A percentile compares a stretch with the other conserved stretches of the same genome.
These are phyloP conservation scores for Talaromyces islandicus DNA, from an alignment of 2,329 filamentous ascomycete genomes.

Conservation along the genomic window DNA sequence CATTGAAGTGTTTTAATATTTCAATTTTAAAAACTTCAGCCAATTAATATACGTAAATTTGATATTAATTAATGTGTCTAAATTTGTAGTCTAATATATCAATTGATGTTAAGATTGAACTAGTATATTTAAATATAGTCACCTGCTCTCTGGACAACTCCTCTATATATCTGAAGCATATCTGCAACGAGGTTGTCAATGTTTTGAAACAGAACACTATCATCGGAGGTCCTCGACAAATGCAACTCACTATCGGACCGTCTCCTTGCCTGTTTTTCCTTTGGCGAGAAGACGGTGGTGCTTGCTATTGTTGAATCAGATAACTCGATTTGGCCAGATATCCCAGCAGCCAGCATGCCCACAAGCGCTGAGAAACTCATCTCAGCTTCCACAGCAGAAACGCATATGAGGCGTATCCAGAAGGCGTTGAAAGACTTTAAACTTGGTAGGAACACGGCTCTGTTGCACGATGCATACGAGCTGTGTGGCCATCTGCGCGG, in stretches of 20 bases:
- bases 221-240: not conserved
- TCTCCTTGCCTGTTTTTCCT: not conserved
- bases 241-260: not conserved
- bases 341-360: not conserved
- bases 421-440: conserved; percentile 9
- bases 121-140: not conserved
- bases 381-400: conserved; percentile 3
- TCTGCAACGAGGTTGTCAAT: not conserved
- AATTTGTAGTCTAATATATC: not conserved
- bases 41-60: no score
- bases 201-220: not conserved
- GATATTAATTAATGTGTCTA: not conserved
- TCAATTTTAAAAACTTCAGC: no score
- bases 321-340: not conserved
- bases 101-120: no score
- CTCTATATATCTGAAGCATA: not conserved
- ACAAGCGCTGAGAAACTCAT: conserved; percentile 2
- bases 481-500: not conserved
- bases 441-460: conserved; percentile 6
- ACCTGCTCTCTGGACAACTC: not conserved
- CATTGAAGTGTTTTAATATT: no score
- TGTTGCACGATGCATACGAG: conserved; percentile 4
- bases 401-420: conserved; percentile 9
- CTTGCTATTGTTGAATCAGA: not conserved
- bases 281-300: not conserved